Conservation (phyloP, 1,139 yeast genomes). For the Kodamaea derodonti region DNA sequence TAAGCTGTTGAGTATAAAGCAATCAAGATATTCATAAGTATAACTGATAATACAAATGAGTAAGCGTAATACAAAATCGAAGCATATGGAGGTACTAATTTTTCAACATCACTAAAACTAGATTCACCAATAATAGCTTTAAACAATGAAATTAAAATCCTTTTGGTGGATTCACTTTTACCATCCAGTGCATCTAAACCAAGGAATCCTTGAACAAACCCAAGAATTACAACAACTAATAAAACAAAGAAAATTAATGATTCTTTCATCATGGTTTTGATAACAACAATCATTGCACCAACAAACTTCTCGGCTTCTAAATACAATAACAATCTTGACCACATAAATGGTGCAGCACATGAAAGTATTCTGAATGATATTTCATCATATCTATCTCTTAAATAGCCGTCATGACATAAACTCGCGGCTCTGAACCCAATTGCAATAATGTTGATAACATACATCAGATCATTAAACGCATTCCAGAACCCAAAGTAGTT, state of each 20-base stretch:
- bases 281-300: slow-evolving; percentile 84
- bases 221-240: slow-evolving; percentile 64
- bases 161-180: slow-evolving; percentile 64
- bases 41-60: slow-evolving; percentile 69
- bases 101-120: slow-evolving; percentile 63
- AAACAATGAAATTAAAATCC: slow-evolving; percentile 61
- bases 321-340: slow-evolving; percentile 73
- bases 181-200: slow-evolving; percentile 91
- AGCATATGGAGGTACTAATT: slow-evolving; percentile 83
- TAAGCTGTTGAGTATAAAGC: slow-evolving; percentile 86
- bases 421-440: slow-evolving; percentile 56
- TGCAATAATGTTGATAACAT: slow-evolving; percentile 49
- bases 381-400: slow-evolving; percentile 48
- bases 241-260: slow-evolving; percentile 75
- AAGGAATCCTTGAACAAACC: slow-evolving; percentile 81
- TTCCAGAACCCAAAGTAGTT: slow-evolving; percentile 77
- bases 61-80: slow-evolving; percentile 70
- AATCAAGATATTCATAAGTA: slow-evolving; percentile 73
- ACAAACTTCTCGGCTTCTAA: slow-evolving; percentile 79
- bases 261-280: slow-evolving; percentile 84
- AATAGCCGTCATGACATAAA: slow-evolving; percentile 17
- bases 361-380: slow-evolving; percentile 70
- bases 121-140: slow-evolving; percentile 73
- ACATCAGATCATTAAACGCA: slow-evolving; percentile 71
- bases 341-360: slow-evolving; percentile 82